Evolutionary conservation across 2,329 filamentous ascomycete genomes (phyloP), one percentile per base, ranked within the genome.

Genomic region (Colletotrichum euphorbiae): DNA sequence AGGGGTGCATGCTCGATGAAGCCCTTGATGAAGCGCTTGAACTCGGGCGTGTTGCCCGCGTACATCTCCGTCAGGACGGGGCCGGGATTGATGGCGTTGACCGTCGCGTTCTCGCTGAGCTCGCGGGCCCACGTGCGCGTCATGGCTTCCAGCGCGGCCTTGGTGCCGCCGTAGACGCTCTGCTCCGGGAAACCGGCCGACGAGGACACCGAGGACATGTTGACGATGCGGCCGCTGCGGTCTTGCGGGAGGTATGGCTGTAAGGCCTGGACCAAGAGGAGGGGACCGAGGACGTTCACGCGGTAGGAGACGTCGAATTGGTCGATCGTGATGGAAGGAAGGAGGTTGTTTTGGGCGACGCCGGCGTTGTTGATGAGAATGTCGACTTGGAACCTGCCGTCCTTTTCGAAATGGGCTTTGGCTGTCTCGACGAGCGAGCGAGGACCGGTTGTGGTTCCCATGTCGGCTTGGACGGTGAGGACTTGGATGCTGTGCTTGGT

Each of bases 321-420:
- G 12, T 84, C 83, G 6, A 84, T 75, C 4, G 85, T 86, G 70
- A 93, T 87, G 31, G 91, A 86, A 57, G 87, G 85, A 24, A 92
- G 80, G 28, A 81, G 77, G 72, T 90, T 87, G 80, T 96, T 95
- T 43, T 87, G 81, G 36, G 87, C 82, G 6, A 90, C 81, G 61
- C 93, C 94, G 33, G 94, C 93, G 78, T 97, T 97, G 85, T 97
- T 97, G 82, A 97, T 83, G 60, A 97, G 82, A 69, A 97, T 93
- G 80, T 97, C 93, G 74, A 97, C 85, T 74, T 90, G 88, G 76
- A 93, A 87, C 6, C 57, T 69, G 62, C 82, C 81, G 67, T 79
- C 75, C 6, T 38, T 54, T 45, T 59, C 42, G 31, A 85, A 82
- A 65, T 84, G 76, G 8, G 84, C 64, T 72, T 87, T 84, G 5